These are phyloP conservation scores for Thalassiosira delicatula DNA, from an alignment of 352 stramenopile genomes.

Conservation along the genomic window DNA sequence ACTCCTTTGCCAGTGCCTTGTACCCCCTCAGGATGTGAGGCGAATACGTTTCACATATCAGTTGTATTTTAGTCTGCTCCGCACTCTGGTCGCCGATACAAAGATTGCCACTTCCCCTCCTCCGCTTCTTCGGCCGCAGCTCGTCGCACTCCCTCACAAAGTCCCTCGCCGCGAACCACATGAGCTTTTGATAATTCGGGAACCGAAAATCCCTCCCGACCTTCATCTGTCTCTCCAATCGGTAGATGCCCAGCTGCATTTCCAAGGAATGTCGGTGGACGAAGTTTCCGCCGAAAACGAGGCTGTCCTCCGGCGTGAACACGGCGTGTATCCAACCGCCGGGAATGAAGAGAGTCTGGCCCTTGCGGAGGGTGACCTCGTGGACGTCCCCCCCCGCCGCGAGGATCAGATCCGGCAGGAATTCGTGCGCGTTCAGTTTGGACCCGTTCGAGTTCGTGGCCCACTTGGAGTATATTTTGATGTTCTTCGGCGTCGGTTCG, in stretches of 20 bases:
- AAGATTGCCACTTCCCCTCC: background rate
- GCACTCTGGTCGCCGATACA: background rate
- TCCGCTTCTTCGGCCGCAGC: background rate
- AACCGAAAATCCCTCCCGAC: conserved; percentile 78
- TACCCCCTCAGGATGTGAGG: conserved; percentile 37
- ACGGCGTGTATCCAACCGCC: conserved; percentile 87
- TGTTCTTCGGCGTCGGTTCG: conserved; percentile 71
- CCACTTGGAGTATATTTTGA: conserved; percentile 84
- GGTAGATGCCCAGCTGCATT: conserved; percentile 74
- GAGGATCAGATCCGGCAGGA: conserved; percentile 70
- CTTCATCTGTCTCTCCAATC: conserved; percentile 69
- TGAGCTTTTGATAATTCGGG: conserved; percentile 72
- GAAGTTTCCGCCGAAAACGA: conserved; percentile 88
- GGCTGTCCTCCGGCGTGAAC: conserved; percentile 83
- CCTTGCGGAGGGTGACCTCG: conserved; percentile 63
- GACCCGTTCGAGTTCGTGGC: conserved; percentile 10
- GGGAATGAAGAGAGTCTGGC: conserved; percentile 86
- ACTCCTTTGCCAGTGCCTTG: conserved; percentile 30
- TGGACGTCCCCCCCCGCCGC: conserved; percentile 36
- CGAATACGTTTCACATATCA: conserved; percentile 26
- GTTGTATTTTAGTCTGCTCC: background rate
- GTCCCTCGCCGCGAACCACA: conserved; percentile 66
- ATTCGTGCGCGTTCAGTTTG: conserved; percentile 27
- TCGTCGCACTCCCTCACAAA: conserved; percentile 52
- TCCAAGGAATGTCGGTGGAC: conserved; percentile 71